phyloP scores from a whole-genome alignment of 2,329 filamentous ascomycete species.

The Triangularia verruculosa region DNA sequence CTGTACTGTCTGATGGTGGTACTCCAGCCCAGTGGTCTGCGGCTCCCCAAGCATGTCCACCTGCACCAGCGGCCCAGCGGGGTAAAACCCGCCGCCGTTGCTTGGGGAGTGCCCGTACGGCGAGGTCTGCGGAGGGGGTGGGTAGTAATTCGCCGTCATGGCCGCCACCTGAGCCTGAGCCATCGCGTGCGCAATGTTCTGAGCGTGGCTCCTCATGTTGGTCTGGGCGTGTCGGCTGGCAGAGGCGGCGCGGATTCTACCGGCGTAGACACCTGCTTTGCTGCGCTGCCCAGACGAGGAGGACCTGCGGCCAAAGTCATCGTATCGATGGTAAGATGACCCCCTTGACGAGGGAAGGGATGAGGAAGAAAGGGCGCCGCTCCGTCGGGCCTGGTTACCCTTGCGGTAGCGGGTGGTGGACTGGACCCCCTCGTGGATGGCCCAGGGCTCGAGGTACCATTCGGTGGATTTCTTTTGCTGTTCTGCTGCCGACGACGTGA shows the following conservation, averaged over 20 bases:
- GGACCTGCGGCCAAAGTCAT: not conserved
- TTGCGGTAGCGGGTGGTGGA: conserved; percentile 81
- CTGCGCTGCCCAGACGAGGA: not conserved
- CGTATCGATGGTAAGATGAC: not conserved
- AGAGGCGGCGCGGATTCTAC: not conserved
- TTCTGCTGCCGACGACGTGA: not conserved
- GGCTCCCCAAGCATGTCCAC: not conserved
- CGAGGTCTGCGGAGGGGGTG: not conserved
- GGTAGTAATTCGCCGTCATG: not conserved
- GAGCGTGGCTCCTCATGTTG: not conserved
- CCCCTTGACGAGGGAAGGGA: not conserved
- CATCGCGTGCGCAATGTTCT: not conserved
- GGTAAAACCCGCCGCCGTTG: not conserved
- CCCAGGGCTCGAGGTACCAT: conserved; percentile 74
- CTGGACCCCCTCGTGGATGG: conserved; percentile 64
- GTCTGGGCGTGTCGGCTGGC: not conserved
- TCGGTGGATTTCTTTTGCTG: conserved; percentile 62
- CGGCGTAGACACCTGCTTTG: not conserved
- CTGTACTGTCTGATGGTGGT: not conserved
- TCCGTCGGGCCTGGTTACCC: conserved; percentile 30
- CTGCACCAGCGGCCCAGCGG: not conserved
- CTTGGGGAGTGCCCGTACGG: not conserved
- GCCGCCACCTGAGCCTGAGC: not conserved
- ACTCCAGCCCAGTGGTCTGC: too few relatives aligned
- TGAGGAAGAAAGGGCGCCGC: conserved; percentile 2